phyloP scores from a whole-genome alignment of 768 basidiomycete genomes.

The Butyriboletus loyo region DNA sequence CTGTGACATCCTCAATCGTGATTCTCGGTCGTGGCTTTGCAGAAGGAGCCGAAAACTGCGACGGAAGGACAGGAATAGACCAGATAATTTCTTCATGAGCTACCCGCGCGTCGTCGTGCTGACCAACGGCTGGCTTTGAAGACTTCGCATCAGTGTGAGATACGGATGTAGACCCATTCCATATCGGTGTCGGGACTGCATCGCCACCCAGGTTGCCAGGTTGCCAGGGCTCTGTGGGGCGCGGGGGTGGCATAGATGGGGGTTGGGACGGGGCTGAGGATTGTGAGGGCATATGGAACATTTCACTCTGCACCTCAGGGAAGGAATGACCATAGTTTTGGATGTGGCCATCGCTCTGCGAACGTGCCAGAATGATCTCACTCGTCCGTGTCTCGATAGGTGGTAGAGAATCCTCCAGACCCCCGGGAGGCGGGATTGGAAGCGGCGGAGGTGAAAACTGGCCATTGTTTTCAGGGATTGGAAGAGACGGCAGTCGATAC shows the following conservation, averaged over 20 bases:
- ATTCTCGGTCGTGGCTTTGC: constrained; percentile 24
- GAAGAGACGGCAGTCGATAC: constrained; percentile 21
- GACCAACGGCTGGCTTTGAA: constrained; percentile 1
- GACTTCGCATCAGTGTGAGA: constrained; percentile 6
- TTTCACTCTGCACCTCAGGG: constrained; percentile 23
- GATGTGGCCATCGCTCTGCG: constrained; percentile 4
- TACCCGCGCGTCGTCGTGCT: constrained; percentile 4
- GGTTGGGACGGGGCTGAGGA: not conserved
- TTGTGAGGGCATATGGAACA: constrained; percentile 20
- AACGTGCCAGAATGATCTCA: constrained; percentile 25
- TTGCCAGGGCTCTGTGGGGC: constrained; percentile 5
- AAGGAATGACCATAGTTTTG: constrained; percentile 1
- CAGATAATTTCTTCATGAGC: constrained; percentile 13
- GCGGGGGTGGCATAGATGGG: not conserved
- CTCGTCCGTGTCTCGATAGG: constrained; percentile 24
- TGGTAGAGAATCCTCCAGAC: constrained; percentile 20
- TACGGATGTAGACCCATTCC: not conserved
- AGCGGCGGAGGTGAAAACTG: constrained; percentile 29
- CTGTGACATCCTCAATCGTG: constrained; percentile 29
- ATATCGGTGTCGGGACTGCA: not conserved
- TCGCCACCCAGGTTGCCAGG: constrained; percentile 3
- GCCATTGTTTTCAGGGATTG: constrained; percentile 11
- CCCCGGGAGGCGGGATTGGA: constrained; percentile 28
- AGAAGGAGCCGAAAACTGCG: constrained; percentile 6
- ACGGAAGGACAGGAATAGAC: constrained; percentile 3